A percentile compares a stretch with the other conserved stretches of the same genome.
Conservation (phyloP, 352 stramenopile species). For the Achlya hypogyna region DNA sequence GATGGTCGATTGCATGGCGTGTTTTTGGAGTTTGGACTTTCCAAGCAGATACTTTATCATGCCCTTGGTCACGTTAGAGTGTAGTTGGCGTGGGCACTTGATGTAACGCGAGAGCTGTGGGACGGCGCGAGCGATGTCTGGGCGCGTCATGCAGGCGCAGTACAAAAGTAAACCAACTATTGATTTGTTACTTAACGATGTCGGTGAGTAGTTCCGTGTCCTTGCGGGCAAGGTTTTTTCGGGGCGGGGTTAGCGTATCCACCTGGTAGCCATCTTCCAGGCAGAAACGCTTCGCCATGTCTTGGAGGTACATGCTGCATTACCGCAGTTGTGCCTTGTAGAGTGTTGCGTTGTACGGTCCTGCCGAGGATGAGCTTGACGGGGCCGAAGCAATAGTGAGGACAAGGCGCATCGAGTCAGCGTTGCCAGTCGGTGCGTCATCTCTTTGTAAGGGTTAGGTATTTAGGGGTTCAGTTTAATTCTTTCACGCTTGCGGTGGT, state of each 20-base stretch:
- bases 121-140: background rate
- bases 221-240: background rate
- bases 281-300: background rate
- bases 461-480: no score
- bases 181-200: background rate
- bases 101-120: background rate
- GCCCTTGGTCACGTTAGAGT: background rate
- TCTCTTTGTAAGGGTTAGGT: constrained; percentile 21
- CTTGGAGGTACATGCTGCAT: background rate
- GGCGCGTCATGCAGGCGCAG: background rate
- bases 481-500: constrained; percentile 6
- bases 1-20: background rate
- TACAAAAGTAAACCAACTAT: constrained; percentile 7
- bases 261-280: background rate
- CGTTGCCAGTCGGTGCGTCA: constrained; percentile 9
- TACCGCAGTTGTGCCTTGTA: background rate
- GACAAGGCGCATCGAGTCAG: constrained; percentile 7
- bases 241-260: background rate
- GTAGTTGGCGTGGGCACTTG: background rate
- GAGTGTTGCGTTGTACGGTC: background rate
- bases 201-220: constrained; percentile 4
- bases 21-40: background rate
- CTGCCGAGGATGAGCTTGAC: background rate
- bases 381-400: background rate
- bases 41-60: background rate